Conservation (phyloP, 1,284 basidiomycete genomes). For the Neonothopanus nambi region DNA sequence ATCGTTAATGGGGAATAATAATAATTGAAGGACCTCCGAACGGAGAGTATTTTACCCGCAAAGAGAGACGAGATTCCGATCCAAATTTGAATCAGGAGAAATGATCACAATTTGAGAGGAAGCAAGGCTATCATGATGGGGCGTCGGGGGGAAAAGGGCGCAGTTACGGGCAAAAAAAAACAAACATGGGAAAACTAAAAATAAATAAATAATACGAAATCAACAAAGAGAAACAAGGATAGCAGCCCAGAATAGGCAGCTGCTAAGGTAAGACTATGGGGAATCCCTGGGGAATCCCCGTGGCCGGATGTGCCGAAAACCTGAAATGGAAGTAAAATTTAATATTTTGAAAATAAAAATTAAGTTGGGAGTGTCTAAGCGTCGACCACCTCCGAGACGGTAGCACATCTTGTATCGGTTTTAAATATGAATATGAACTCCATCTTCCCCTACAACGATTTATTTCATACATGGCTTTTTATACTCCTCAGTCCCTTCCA, state of each 20-base stretch:
- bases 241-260: constrained; percentile 10
- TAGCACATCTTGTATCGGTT: constrained; percentile 1
- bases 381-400: neutral
- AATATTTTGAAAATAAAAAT: constrained; percentile 20
- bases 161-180: no score
- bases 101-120: no score
- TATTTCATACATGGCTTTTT: constrained; percentile 45
- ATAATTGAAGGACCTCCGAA: no score
- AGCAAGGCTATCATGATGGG: no score
- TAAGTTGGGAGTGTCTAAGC: constrained; percentile 12
- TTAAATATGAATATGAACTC: constrained; percentile 12
- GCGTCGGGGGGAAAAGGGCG: no score
- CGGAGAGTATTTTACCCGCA: no score
- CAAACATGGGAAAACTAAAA: no score
- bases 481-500: constrained; percentile 46
- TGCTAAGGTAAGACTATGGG: constrained; percentile 59
- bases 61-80: no score
- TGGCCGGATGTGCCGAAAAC: constrained; percentile 43
- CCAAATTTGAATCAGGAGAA: no score
- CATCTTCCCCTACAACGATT: constrained; percentile 5
- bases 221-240: neutral
- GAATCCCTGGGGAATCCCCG: constrained; percentile 61
- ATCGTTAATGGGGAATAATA: no score
- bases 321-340: constrained; percentile 21
- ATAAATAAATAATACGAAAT: no score